A percentile compares a stretch with the other conserved stretches of the same genome.
Evolutionary conservation across 129 eudicot species (phyloP).

Genomic region (Smallanthus sonchifolius): DNA sequence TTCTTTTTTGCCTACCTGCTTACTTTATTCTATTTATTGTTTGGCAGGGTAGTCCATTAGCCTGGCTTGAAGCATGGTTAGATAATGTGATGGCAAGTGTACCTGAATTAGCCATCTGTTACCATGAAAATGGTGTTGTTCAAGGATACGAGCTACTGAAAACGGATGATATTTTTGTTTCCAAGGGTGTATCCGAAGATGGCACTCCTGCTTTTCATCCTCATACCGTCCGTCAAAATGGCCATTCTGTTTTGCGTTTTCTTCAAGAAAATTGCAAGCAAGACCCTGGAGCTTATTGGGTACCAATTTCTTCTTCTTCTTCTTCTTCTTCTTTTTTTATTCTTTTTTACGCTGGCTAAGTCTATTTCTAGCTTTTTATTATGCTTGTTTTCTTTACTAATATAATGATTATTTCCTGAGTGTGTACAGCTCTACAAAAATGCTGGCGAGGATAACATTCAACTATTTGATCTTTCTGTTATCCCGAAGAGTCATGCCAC

Average conservation of each 20-base stretch:
- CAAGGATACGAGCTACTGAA: constrained; percentile 96
- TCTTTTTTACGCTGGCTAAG: not conserved
- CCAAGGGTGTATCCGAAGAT: constrained; percentile 92
- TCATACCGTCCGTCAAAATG: constrained; percentile 87
- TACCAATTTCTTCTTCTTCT: constrained; percentile 5
- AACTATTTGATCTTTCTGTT: constrained; percentile 89
- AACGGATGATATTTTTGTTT: constrained; percentile 82
- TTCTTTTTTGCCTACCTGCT: not conserved
- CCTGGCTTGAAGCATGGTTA: constrained; percentile 99
- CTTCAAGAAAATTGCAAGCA: constrained; percentile 97
- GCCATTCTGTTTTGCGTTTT: constrained; percentile 84
- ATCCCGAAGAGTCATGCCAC: constrained; percentile 59
- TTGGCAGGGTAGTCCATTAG: constrained; percentile 77
- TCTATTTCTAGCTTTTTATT: constrained; percentile 4
- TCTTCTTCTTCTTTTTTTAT: not conserved
- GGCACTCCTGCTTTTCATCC: constrained; percentile 98
- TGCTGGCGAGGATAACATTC: constrained; percentile 96
- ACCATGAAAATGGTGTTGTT: constrained; percentile 93
- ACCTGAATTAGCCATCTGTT: constrained; percentile 97
- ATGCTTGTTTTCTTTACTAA: constrained; percentile 12
- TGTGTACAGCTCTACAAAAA: constrained; percentile 73
- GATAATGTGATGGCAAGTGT: constrained; percentile 99
- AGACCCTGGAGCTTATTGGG: constrained; percentile 99
- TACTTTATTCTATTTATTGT: not conserved
- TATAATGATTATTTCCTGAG: constrained; percentile 9